Evolutionary conservation across 164 flowering plant genomes (phyloP).

Genomic region (Liriodendron chinense): DNA sequence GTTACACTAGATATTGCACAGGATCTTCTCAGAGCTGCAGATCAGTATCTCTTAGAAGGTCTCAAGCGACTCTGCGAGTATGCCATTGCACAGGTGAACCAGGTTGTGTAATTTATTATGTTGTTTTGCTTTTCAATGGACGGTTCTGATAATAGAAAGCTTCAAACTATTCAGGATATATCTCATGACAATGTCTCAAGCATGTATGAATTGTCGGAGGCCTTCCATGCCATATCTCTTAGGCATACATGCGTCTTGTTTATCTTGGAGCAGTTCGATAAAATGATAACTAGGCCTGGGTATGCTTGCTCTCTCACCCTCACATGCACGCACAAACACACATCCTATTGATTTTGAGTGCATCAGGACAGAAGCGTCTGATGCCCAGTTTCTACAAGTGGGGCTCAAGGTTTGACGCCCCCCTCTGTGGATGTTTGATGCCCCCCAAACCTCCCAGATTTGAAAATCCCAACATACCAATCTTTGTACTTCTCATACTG

Average conservation of each 20-base stretch:
- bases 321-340: not conserved
- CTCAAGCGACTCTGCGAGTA: slow-evolving; percentile 70
- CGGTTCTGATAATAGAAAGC: not conserved
- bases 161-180: slow-evolving; percentile 50
- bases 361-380: not conserved
- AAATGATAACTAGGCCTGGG: slow-evolving; percentile 69
- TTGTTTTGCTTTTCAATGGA: not conserved
- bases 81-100: slow-evolving; percentile 56
- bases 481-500: not conserved
- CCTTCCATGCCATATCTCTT: slow-evolving; percentile 82
- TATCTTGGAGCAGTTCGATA: slow-evolving; percentile 80
- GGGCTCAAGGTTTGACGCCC: not conserved
- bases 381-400: not conserved
- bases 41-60: slow-evolving; percentile 72
- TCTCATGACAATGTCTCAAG: slow-evolving; percentile 76
- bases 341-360: not conserved
- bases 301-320: slow-evolving; percentile 23
- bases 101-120: not conserved
- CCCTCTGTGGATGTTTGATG: not conserved
- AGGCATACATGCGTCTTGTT: slow-evolving; percentile 81
- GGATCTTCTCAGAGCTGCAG: slow-evolving; percentile 73
- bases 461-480: not conserved
- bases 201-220: slow-evolving; percentile 98
- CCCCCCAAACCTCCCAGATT: not conserved
- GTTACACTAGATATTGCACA: slow-evolving; percentile 58